A percentile compares a stretch with the other conserved stretches of the same genome.
phyloP scores from a whole-genome alignment of 2,329 filamentous ascomycete genomes.

The Atkinsonella texensis region DNA sequence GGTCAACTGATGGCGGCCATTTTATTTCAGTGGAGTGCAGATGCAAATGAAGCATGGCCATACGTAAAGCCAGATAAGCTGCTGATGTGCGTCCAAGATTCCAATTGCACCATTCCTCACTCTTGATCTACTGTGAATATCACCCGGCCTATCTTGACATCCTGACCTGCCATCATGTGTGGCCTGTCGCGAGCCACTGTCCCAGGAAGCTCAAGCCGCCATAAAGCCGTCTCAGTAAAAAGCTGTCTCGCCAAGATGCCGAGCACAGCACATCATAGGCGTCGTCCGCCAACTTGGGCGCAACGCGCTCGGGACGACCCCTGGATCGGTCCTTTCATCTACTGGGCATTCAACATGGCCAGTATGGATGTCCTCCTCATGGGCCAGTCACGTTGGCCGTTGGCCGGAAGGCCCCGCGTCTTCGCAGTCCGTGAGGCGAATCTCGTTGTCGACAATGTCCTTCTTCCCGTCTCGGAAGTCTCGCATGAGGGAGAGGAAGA shows the following conservation, averaged over 20 bases:
- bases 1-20: too few species aligned
- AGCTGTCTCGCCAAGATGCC: slow-evolving; percentile 13
- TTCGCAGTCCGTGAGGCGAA: slow-evolving; percentile 19
- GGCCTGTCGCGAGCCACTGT: too few species aligned
- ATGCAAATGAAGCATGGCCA: too few species aligned
- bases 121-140: too few species aligned
- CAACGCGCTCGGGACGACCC: background rate
- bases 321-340: background rate
- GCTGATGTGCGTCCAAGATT: too few species aligned
- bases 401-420: background rate
- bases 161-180: too few species aligned
- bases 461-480: slow-evolving; percentile 33
- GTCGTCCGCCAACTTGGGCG: background rate
- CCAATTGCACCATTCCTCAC: too few species aligned
- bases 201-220: too few species aligned
- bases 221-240: slow-evolving; percentile 9
- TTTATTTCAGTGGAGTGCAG: too few species aligned
- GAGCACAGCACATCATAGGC: slow-evolving; percentile 12
- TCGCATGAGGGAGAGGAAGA: slow-evolving; percentile 32
- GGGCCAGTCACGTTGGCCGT: slow-evolving; percentile 8
- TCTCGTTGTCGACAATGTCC: slow-evolving; percentile 30
- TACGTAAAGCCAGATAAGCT: too few species aligned
- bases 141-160: too few species aligned
- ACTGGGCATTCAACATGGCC: background rate
- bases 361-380: background rate